Base-by-base conservation (phyloP, 1,284 basidiomycete species). In the Boletellus deceptivus region DNA sequence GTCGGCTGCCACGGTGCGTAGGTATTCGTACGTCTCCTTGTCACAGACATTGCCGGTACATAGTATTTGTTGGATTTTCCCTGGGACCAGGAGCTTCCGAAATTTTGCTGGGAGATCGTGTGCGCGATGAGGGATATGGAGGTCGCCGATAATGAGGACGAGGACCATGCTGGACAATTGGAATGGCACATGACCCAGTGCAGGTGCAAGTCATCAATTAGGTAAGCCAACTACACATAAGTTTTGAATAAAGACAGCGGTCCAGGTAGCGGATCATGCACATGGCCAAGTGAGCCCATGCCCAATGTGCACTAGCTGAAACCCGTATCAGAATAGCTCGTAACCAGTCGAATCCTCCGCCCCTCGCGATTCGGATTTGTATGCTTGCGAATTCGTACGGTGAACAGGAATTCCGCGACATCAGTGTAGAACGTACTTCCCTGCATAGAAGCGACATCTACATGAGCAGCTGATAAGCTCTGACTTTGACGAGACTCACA, bases 1-100 rank as follows among this genome's bases (percentile, higher is more conserved):
- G 63, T 98, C 97, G 9, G 90, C 86, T n/a, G 92, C 89, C 20
- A 99, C 90, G n/a, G 91, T 93, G 51, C 93, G 79, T n/a, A 99
- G 78, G 72, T 98, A 99, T 64, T 98, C 96, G 65, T 90, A 93
- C 11, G 96, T 99, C 72, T 98, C 96, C 62, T 89, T 87, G 74
- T 99, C 97, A 69, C 93, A 97, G 13, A 98, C 88, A 67, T 99
- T 99, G 43, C 96, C 97, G 0, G 96, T 99, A 69, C 94, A 97
- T 31, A 99, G 80, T 56, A 99, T 97, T 72, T 99, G 96, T 58
- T 96, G 92, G 37, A 99, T 99, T 74, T 99, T 99, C 34, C 97
- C 96, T 10, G 96, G 86, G 3, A 95, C 93, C 0, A 99, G 79
- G 0, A 99, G 86, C 69, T 98, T 98, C 74, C 96, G 96, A 75